Conservation (phyloP, 306 rosid genomes). For the peach (Prunus persica) region DNA sequence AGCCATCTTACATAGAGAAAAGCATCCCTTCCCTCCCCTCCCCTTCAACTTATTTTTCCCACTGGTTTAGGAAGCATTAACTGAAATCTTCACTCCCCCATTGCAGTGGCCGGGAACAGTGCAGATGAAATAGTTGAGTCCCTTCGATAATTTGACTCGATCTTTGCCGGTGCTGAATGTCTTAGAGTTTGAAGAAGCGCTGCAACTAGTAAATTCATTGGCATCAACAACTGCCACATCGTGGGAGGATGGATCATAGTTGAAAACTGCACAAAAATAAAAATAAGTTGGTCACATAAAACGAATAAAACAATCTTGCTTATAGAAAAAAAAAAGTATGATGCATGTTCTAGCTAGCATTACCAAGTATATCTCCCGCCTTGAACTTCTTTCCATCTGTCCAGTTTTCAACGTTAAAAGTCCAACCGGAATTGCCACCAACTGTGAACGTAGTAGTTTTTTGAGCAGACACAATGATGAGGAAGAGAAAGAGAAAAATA, state of each 20-base stretch:
- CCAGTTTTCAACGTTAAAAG: slow-evolving; percentile 10
- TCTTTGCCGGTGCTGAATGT: slow-evolving; percentile 5
- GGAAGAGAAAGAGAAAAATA: background rate
- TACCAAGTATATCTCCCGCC: slow-evolving; percentile 17
- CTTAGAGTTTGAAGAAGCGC: slow-evolving; percentile 4
- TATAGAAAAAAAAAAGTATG: background rate
- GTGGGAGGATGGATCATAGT: slow-evolving; percentile 12
- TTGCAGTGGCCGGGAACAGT: slow-evolving; percentile 18
- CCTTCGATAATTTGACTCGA: background rate
- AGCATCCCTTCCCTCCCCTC: background rate
- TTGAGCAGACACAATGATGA: slow-evolving; percentile 3
- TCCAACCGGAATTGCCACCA: slow-evolving; percentile 9
- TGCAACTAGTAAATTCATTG: slow-evolving; percentile 5
- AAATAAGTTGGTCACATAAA: background rate
- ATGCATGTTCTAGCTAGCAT: background rate
- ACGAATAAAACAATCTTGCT: background rate
- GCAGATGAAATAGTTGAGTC: slow-evolving; percentile 21
- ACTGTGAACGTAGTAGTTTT: background rate
- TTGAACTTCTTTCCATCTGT: slow-evolving; percentile 18
- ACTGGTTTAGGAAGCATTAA: background rate
- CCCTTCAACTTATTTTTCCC: background rate
- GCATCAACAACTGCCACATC: slow-evolving; percentile 13
- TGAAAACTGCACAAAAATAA: slow-evolving; percentile 2
- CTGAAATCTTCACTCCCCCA: slow-evolving; percentile 1
- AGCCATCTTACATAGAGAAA: background rate